Evolutionary conservation across 208 protist species (phyloP).

Genomic region (Leishmania amazonensis): DNA sequence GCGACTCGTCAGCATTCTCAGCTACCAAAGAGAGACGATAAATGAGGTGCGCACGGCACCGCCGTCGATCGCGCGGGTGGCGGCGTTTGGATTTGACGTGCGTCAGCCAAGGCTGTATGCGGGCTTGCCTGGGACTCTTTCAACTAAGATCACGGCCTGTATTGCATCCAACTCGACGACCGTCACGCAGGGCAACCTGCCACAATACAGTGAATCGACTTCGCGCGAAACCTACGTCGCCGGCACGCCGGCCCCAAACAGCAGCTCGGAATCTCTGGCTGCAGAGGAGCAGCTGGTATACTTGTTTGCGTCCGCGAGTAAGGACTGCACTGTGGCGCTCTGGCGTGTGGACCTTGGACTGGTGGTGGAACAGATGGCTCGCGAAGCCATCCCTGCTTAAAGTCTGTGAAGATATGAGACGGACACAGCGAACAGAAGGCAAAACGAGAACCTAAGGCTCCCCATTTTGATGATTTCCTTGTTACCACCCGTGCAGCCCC

Average conservation of each 20-base stretch:
- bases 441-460: too few species aligned
- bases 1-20: slow-evolving; percentile 58
- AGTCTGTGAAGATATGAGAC: background rate
- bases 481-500: background rate
- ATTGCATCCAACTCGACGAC: background rate
- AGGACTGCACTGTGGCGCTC: slow-evolving; percentile 64
- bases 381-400: background rate
- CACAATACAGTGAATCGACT: background rate
- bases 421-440: background rate
- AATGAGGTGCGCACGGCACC: slow-evolving; percentile 53
- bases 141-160: background rate
- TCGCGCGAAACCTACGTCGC: background rate
- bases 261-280: background rate
- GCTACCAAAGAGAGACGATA: slow-evolving; percentile 56
- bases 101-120: slow-evolving; percentile 49
- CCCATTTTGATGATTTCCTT: background rate
- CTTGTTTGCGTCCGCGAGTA: slow-evolving; percentile 70
- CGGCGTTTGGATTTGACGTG: slow-evolving; percentile 74
- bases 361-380: slow-evolving; percentile 15
- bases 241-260: background rate
- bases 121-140: background rate
- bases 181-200: background rate
- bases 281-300: slow-evolving; percentile 39
- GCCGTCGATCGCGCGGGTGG: slow-evolving; percentile 18
- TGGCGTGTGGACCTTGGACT: slow-evolving; percentile 77